Conservation (phyloP, 371 early-diverging fungal genomes). For the Globomyces sp. region DNA sequence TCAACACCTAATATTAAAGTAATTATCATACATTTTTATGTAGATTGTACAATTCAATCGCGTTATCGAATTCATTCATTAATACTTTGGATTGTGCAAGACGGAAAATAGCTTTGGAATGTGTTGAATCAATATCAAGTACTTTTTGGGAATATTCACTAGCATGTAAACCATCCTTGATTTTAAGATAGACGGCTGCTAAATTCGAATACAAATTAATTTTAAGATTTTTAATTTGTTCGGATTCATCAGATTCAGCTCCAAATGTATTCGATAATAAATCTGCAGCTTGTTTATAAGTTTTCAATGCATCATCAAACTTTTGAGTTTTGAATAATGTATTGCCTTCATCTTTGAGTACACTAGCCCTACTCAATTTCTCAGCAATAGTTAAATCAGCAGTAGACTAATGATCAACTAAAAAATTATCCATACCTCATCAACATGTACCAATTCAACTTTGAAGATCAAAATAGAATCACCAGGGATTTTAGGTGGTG, state of each 20-base stretch:
- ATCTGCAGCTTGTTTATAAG: constrained; percentile 17
- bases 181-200: not conserved
- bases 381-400: constrained; percentile 30
- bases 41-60: not conserved
- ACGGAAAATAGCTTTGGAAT: constrained; percentile 30
- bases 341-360: constrained; percentile 36
- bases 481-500: constrained; percentile 46
- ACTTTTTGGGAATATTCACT: constrained; percentile 9
- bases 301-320: constrained; percentile 17
- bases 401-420: constrained; percentile 9
- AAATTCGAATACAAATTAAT: constrained; percentile 12
- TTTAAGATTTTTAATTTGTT: constrained; percentile 4
- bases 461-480: constrained; percentile 48
- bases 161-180: constrained; percentile 5
- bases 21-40: constrained; percentile 1
- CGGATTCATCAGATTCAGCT: constrained; percentile 9
- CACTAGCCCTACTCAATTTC: constrained; percentile 29
- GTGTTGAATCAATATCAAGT: constrained; percentile 18
- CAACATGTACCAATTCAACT: constrained; percentile 37
- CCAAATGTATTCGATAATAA: constrained; percentile 1
- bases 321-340: constrained; percentile 29
- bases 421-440: not conserved
- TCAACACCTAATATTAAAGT: not conserved
- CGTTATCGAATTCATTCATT: constrained; percentile 8
- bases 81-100: not conserved